Percentiles rank a stretch among this genome's conserved stretches.
Conservation (phyloP, 345 rosid genomes). For the Heritiera fomes region DNA sequence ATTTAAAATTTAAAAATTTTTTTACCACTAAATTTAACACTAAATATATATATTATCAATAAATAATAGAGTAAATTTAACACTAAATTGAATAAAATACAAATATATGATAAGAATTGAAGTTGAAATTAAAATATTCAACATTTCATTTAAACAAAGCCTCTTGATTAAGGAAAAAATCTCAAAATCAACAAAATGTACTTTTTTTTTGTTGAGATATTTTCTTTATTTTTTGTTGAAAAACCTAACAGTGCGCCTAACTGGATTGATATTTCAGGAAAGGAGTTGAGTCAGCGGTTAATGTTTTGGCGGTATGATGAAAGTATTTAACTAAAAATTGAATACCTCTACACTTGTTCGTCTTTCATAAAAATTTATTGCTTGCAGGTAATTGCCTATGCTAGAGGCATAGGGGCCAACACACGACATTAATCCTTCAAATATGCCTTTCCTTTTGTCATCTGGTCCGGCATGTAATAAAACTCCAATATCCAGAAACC, state of each 20-base stretch:
- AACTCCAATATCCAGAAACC: not conserved
- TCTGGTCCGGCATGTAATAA: not conserved
- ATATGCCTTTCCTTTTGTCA: not conserved
- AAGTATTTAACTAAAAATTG: slow-evolving; percentile 12
- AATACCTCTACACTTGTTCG: not conserved
- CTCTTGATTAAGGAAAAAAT: no score
- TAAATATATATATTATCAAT: no score
- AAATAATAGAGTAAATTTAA: no score
- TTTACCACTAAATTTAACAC: no score
- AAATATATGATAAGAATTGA: no score
- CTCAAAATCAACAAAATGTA: no score
- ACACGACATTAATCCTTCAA: not conserved
- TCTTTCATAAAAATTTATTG: not conserved
- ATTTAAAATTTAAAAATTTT: no score
- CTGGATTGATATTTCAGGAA: not conserved
- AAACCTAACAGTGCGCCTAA: slow-evolving; percentile 21
- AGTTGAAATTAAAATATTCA: no score
- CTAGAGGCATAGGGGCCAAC: not conserved
- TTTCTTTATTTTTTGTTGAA: not conserved
- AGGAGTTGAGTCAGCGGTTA: not conserved
- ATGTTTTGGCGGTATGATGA: not conserved
- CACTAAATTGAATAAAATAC: no score
- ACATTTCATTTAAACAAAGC: no score
- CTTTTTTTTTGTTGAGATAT: no score
- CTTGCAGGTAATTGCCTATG: not conserved